These are phyloP conservation scores for Kwoniella shandongensis DNA, from an alignment of 768 basidiomycete species.

Conservation along the genomic window DNA sequence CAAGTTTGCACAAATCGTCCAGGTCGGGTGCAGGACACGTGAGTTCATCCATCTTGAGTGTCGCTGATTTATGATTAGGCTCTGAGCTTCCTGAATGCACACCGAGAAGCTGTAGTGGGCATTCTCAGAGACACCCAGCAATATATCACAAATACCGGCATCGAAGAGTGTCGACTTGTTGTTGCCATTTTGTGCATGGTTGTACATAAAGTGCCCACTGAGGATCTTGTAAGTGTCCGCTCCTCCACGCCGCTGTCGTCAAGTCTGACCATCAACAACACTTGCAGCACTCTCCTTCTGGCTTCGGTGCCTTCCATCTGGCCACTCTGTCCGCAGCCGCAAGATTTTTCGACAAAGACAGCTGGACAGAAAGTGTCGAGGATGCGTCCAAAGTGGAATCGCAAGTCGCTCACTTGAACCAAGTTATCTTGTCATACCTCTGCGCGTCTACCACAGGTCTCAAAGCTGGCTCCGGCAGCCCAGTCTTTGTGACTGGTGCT, in stretches of 20 bases:
- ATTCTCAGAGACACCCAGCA: constrained; percentile 74
- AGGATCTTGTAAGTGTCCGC: constrained; percentile 67
- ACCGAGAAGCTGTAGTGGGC: constrained; percentile 78
- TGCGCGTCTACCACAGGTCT: constrained; percentile 33
- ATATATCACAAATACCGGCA: constrained; percentile 62
- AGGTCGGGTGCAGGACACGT: constrained; percentile 39
- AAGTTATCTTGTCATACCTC: constrained; percentile 41
- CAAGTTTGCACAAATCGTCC: constrained; percentile 63
- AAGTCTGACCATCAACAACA: constrained; percentile 1
- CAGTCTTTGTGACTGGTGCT: constrained; percentile 43
- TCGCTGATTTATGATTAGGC: constrained; percentile 57
- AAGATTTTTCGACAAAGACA: constrained; percentile 64
- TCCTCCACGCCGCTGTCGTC: not conserved
- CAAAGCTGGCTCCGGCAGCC: constrained; percentile 35
- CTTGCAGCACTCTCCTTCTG: constrained; percentile 55
- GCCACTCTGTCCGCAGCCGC: constrained; percentile 75
- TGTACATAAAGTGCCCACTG: constrained; percentile 68
- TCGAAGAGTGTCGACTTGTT: constrained; percentile 79
- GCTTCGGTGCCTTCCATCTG: constrained; percentile 81
- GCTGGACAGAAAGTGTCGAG: constrained; percentile 61
- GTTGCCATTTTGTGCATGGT: constrained; percentile 69
- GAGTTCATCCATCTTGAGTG: constrained; percentile 4
- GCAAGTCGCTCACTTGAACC: constrained; percentile 30
- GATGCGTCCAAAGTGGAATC: constrained; percentile 58
- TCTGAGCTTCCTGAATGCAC: constrained; percentile 74